Conservation (phyloP, 2,329 filamentous ascomycete genomes). For the Talaromyces atroroseus region DNA sequence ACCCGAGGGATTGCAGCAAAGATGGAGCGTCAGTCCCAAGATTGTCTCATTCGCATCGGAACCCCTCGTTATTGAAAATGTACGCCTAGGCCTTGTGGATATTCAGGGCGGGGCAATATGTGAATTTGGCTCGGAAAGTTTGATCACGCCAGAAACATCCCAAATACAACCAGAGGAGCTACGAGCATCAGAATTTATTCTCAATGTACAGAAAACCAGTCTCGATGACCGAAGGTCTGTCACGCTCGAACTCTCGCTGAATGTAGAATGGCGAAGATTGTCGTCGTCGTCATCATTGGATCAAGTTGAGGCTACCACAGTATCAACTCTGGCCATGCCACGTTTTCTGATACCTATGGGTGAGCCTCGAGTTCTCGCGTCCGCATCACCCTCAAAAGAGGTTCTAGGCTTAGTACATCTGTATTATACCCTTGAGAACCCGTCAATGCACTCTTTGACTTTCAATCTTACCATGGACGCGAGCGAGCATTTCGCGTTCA, state of each 20-base stretch:
- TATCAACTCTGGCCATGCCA: constrained; percentile 68
- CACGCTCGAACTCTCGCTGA: constrained; percentile 67
- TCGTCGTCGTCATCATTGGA: constrained; percentile 25
- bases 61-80: constrained; percentile 55
- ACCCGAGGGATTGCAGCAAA: constrained; percentile 65
- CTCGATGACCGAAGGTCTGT: constrained; percentile 77
- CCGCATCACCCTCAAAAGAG: constrained; percentile 32
- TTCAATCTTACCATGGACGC: constrained; percentile 92
- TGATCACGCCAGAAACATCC: constrained; percentile 24
- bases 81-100: constrained; percentile 58
- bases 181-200: constrained; percentile 64
- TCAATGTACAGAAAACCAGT: constrained; percentile 68
- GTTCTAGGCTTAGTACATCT: constrained; percentile 41
- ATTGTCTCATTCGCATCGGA: constrained; percentile 71
- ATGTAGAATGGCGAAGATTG: constrained; percentile 69
- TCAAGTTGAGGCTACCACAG: constrained; percentile 44
- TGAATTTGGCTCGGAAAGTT: constrained; percentile 32
- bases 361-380: constrained; percentile 75
- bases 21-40: constrained; percentile 70
- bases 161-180: constrained; percentile 62
- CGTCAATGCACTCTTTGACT: constrained; percentile 87
- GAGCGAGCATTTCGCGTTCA: constrained; percentile 87
- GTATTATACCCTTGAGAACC: constrained; percentile 79
- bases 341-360: constrained; percentile 73
- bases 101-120: constrained; percentile 60